Base-by-base conservation (phyloP, 108 stramenopile genomes). In the Conticribra weissflogii region DNA sequence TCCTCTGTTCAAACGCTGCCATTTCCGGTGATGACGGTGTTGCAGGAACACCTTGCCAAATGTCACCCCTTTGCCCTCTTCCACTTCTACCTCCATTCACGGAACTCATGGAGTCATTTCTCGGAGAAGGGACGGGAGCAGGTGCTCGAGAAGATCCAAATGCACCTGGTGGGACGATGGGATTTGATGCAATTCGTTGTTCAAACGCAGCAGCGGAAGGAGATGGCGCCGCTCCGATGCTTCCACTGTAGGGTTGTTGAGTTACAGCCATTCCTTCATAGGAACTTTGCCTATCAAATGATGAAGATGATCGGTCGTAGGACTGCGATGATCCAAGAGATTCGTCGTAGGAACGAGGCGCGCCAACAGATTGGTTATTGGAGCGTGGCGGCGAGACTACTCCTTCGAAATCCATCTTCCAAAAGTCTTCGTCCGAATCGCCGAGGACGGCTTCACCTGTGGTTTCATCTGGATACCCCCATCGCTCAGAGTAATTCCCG, bases 161-260 rank as follows among this genome's bases (percentile, higher is more conserved):
- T 1, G 71, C 62, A 33, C 71, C 71, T 9, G 71, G 44, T 14
- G 71, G 71, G 15, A 72, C 71, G 32, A 72, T 72, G 5, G 71
- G 71, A 24, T 72, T 72, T 32, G 55, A 54, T 44, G 71, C 71
- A 1, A 72, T 41, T 16, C 71, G 47, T 3, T 54, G 36, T 48
- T 72, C 71, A 41, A 72, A 72, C 27, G 71, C 71, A 41, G 36
- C 36, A 41, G 36, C 36, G 5, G 36, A 41, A 9, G 36, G 36
- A 12, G 36, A 41, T 9, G 36, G 36, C 12, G 36, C 8, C 36
- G 5, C 36, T 5, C 36, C 36, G 5, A 41, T 41, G 12, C 36
- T 12, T 12, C n/a, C 60, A 60, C 22, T 36, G 70, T 60, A 15
- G 60, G 70, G 21, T n/a, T n/a, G 76, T 28, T 50, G 63, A 7